Evolutionary conservation across 768 basidiomycete species (phyloP).

Genomic region (Fomitopsis pulvina): DNA sequence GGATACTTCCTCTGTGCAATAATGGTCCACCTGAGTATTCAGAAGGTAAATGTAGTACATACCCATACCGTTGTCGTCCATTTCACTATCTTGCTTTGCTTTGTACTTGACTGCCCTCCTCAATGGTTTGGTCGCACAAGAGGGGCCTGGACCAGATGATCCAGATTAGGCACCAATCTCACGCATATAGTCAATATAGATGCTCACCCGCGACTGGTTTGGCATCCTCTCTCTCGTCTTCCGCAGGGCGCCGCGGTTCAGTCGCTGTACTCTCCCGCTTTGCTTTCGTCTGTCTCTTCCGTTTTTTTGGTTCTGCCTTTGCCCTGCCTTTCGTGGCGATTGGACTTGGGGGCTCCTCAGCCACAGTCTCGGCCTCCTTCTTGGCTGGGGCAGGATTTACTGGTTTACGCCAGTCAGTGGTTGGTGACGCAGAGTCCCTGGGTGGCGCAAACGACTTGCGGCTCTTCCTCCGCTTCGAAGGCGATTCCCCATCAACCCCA

Average conservation of each 20-base stretch:
- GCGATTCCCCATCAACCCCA: constrained; percentile 41
- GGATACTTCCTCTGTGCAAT: neutral
- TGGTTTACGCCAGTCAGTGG: neutral
- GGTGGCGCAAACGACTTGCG: neutral
- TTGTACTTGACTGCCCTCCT: neutral
- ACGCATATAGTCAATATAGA: neutral
- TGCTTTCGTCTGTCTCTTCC: neutral
- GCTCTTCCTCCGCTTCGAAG: constrained; percentile 23
- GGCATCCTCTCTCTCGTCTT: neutral
- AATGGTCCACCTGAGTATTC: no score
- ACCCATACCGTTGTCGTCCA: neutral
- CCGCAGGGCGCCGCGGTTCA: neutral
- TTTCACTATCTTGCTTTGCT: neutral
- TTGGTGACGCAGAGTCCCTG: neutral
- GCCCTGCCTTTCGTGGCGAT: neutral
- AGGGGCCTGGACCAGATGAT: no score
- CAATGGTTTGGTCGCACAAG: neutral
- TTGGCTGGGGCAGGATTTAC: neutral
- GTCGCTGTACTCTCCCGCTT: neutral
- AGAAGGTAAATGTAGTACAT: no score
- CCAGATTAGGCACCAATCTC: no score
- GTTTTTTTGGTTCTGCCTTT: neutral
- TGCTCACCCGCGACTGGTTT: neutral
- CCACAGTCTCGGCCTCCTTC: neutral
- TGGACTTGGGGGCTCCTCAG: neutral